Evolutionary conservation across 2,329 filamentous ascomycete genomes (phyloP).

Genomic region (Cytospora schulzeri): DNA sequence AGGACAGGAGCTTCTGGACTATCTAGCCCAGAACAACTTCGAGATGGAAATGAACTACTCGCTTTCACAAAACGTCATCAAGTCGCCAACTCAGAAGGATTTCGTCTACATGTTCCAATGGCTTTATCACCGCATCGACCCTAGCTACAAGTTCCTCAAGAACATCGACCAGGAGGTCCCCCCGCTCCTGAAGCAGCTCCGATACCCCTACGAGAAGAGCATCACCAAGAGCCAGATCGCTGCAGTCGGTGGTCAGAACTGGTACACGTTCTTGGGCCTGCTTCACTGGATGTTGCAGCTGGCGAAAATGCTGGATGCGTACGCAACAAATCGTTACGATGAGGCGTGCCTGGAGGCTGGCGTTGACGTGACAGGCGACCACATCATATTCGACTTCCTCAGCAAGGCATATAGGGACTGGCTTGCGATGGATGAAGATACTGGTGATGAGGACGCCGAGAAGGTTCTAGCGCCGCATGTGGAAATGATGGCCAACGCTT

Average conservation of each 20-base stretch:
- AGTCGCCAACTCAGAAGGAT: constrained; percentile 95
- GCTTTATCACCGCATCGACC: constrained; percentile 95
- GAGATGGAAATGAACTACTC: constrained; percentile 97
- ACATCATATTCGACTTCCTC: constrained; percentile 92
- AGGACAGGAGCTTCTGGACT: constrained; percentile 87
- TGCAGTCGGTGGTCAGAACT: constrained; percentile 94
- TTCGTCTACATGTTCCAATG: constrained; percentile 98
- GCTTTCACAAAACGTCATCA: constrained; percentile 86
- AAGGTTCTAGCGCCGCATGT: constrained; percentile 80
- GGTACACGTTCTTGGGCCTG: constrained; percentile 90
- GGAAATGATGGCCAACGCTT: constrained; percentile 82
- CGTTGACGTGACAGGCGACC: constrained; percentile 83
- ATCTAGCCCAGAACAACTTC: constrained; percentile 90
- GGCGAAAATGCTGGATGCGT: constrained; percentile 89
- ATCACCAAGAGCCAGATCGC: constrained; percentile 96
- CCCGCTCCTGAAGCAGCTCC: constrained; percentile 85
- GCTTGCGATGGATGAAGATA: constrained; percentile 89
- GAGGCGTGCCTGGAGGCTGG: constrained; percentile 87
- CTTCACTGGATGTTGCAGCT: constrained; percentile 99
- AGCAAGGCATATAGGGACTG: constrained; percentile 90
- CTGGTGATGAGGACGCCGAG: constrained; percentile 81
- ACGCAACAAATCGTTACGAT: constrained; percentile 76
- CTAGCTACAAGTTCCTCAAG: constrained; percentile 89
- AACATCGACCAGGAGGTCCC: constrained; percentile 95
- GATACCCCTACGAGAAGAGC: constrained; percentile 92